phyloP scores from a whole-genome alignment of 1,284 basidiomycete genomes.

The Termitomyces sp. region DNA sequence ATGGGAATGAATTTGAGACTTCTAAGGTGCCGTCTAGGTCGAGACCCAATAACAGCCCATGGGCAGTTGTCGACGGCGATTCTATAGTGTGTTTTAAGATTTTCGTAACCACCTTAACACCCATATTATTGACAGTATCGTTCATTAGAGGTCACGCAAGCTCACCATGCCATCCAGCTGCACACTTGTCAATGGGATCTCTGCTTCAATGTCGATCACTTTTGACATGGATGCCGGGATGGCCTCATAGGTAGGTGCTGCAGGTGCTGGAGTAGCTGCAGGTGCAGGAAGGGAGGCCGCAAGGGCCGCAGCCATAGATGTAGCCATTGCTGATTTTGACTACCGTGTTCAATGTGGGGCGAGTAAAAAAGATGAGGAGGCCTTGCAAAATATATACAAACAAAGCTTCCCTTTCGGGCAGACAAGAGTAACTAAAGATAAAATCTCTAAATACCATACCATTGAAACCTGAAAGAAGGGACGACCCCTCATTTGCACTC shows the following conservation, averaged over 20 bases:
- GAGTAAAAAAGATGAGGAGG: conserved; percentile 26
- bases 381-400: conserved; percentile 29
- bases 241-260: conserved; percentile 66
- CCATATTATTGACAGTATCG: not conserved
- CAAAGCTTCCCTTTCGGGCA: not conserved
- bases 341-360: not conserved
- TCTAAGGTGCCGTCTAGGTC: conserved; percentile 90
- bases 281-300: conserved; percentile 78
- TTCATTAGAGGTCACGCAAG: conserved; percentile 12
- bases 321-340: conserved; percentile 42
- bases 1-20: conserved; percentile 88
- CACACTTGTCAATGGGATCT: conserved; percentile 72
- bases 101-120: conserved; percentile 79
- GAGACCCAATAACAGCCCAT: conserved; percentile 86
- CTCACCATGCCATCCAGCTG: conserved; percentile 84
- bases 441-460: not conserved
- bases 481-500: not conserved
- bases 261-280: conserved; percentile 49
- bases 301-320: conserved; percentile 85
- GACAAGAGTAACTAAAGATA: too few relatives aligned
- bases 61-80: conserved; percentile 59
- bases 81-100: conserved; percentile 86
- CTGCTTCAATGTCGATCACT: conserved; percentile 85
- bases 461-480: not conserved
- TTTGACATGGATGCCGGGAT: conserved; percentile 89